Conservation (phyloP, 2,329 filamentous ascomycete genomes). For the Diaporthe caulivora region DNA sequence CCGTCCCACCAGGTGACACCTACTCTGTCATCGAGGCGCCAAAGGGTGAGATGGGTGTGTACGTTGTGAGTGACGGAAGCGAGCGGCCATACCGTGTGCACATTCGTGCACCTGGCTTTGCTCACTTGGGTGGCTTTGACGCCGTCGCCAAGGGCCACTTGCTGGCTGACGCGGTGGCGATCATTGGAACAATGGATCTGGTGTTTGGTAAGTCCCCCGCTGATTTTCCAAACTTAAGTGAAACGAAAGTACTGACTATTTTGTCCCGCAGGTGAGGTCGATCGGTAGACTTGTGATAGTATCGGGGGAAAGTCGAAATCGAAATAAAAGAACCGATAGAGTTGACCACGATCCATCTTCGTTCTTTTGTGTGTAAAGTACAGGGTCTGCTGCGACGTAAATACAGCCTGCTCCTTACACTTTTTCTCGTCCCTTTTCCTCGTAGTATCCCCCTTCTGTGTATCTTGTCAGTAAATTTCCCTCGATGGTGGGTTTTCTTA, state of each 20-base stretch:
- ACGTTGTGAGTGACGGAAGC: conserved; percentile 93
- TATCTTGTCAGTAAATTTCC: neutral
- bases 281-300: conserved; percentile 60
- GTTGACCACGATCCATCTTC: conserved; percentile 12
- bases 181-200: conserved; percentile 91
- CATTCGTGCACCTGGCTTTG: conserved; percentile 96
- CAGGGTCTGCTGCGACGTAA: conserved; percentile 23
- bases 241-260: conserved; percentile 48
- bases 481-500: neutral
- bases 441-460: neutral
- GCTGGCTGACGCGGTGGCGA: conserved; percentile 94
- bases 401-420: conserved; percentile 33
- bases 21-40: conserved; percentile 99
- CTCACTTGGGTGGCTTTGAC: conserved; percentile 94
- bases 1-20: conserved; percentile 96
- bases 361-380: conserved; percentile 33
- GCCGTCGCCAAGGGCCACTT: conserved; percentile 93
- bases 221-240: neutral
- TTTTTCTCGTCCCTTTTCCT: neutral
- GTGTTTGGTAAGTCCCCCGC: conserved; percentile 79
- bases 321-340: conserved; percentile 40
- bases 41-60: conserved; percentile 99
- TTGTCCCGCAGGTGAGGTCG: conserved; percentile 66
- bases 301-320: conserved; percentile 42
- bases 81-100: conserved; percentile 98